These are phyloP conservation scores for Hordeum marinum DNA, from an alignment of 176 grass and related monocot genomes.

Conservation along the genomic window DNA sequence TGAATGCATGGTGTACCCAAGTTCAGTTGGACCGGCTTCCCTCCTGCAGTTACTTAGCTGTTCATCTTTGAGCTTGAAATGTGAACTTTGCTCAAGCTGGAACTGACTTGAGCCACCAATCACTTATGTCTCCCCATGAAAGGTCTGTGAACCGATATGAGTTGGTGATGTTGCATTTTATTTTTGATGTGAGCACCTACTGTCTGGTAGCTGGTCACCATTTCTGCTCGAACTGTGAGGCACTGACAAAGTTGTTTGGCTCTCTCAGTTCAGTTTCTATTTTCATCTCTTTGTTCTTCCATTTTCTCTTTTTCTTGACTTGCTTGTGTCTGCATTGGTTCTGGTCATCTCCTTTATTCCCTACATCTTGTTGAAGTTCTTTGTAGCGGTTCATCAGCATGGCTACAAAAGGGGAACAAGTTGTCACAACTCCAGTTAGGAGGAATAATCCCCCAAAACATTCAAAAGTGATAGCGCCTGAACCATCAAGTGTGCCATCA, in stretches of 20 bases:
- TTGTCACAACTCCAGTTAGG: slow-evolving; percentile 14
- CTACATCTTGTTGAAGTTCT: neutral
- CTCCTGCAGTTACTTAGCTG: neutral
- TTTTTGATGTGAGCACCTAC: neutral
- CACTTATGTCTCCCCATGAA: neutral
- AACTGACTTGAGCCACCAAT: neutral
- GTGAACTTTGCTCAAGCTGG: neutral
- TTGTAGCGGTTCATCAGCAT: neutral
- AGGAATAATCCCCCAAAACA: slow-evolving; percentile 42
- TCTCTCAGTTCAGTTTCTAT: neutral
- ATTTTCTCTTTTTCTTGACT: neutral
- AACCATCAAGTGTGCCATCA: neutral
- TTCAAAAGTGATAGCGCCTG: slow-evolving; percentile 22
- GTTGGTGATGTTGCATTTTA: neutral
- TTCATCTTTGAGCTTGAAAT: neutral
- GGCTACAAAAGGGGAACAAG: neutral
- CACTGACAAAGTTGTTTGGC: neutral
- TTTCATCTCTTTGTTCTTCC: neutral
- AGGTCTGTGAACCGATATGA: neutral
- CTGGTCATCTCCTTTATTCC: neutral
- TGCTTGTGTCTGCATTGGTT: neutral
- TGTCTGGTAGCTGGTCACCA: neutral
- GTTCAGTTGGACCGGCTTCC: neutral
- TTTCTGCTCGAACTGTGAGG: neutral
- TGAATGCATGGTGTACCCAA: neutral